Evolutionary conservation across 768 basidiomycete genomes (phyloP).

Genomic region (Baorangia bicolor): DNA sequence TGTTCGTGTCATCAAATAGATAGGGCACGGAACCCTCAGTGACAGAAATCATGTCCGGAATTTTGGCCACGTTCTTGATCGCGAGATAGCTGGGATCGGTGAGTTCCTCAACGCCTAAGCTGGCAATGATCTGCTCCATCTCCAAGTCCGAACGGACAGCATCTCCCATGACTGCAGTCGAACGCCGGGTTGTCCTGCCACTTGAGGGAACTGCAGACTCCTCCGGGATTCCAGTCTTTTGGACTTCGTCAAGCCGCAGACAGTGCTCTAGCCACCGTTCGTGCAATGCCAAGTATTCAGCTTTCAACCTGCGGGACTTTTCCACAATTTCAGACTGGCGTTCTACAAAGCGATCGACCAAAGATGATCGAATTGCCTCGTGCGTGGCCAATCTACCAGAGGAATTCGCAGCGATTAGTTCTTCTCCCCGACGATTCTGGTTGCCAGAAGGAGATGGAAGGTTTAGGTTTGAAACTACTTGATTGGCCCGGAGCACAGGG

Average conservation of each 20-base stretch:
- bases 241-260: slow-evolving; percentile 55
- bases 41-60: slow-evolving; percentile 89
- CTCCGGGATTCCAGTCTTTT: slow-evolving; percentile 33
- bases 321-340: slow-evolving; percentile 48
- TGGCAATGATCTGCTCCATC: slow-evolving; percentile 97
- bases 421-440: slow-evolving; percentile 48
- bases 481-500: slow-evolving; percentile 64
- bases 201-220: slow-evolving; percentile 41
- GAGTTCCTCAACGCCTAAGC: slow-evolving; percentile 85
- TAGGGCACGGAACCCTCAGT: slow-evolving; percentile 58
- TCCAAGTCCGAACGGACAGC: slow-evolving; percentile 93
- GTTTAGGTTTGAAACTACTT: slow-evolving; percentile 39
- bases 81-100: slow-evolving; percentile 93
- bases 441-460: slow-evolving; percentile 29
- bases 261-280: slow-evolving; percentile 75
- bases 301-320: slow-evolving; percentile 56
- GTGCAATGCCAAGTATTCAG: slow-evolving; percentile 68
- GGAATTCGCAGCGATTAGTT: slow-evolving; percentile 41
- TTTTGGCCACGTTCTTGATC: slow-evolving; percentile 75
- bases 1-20: slow-evolving; percentile 82
- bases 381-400: slow-evolving; percentile 39
- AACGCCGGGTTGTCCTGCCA: slow-evolving; percentile 69
- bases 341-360: slow-evolving; percentile 54
- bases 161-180: slow-evolving; percentile 73
- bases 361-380: slow-evolving; percentile 42